A percentile compares a stretch with the other conserved stretches of the same genome.
Evolutionary conservation across 768 basidiomycete species (phyloP).

Genomic region (Trametopsis cervina): DNA sequence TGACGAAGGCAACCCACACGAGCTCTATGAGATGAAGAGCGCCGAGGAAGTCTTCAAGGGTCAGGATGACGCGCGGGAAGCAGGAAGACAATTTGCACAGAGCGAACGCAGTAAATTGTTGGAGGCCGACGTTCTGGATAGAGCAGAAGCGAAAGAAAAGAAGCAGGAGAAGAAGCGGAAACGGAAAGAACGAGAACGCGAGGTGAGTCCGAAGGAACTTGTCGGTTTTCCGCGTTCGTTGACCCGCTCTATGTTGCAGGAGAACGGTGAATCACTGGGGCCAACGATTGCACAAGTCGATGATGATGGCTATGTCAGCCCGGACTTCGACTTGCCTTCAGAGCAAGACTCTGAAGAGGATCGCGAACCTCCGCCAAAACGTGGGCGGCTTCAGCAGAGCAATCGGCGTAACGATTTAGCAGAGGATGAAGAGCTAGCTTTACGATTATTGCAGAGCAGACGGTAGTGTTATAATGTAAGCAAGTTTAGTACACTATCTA

Average conservation of each 20-base stretch:
- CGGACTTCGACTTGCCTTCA: constrained; percentile 53
- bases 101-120: constrained; percentile 68
- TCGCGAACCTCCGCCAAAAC: constrained; percentile 13
- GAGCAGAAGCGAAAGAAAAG: constrained; percentile 80
- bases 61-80: constrained; percentile 55
- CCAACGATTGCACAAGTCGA: constrained; percentile 31
- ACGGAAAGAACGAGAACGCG: constrained; percentile 67
- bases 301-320: constrained; percentile 66
- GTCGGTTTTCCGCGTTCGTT: background rate
- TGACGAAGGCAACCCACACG: constrained; percentile 74
- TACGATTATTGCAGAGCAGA: constrained; percentile 42
- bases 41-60: constrained; percentile 59
- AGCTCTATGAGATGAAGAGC: constrained; percentile 77
- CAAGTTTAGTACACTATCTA: background rate
- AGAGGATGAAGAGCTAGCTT: constrained; percentile 59
- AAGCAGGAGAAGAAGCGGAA: constrained; percentile 89
- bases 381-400: constrained; percentile 18
- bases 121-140: constrained; percentile 66
- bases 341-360: constrained; percentile 25
- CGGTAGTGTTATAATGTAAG: constrained; percentile 5
- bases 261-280: constrained; percentile 25
- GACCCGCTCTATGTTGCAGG: constrained; percentile 5
- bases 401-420: constrained; percentile 25
- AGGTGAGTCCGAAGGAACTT: constrained; percentile 14
- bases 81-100: constrained; percentile 64